Evolutionary conservation across 2,329 filamentous ascomycete genomes (phyloP), one percentile per base, ranked within the genome.

Genomic region (Dryadomyces quercus-mongolicae): DNA sequence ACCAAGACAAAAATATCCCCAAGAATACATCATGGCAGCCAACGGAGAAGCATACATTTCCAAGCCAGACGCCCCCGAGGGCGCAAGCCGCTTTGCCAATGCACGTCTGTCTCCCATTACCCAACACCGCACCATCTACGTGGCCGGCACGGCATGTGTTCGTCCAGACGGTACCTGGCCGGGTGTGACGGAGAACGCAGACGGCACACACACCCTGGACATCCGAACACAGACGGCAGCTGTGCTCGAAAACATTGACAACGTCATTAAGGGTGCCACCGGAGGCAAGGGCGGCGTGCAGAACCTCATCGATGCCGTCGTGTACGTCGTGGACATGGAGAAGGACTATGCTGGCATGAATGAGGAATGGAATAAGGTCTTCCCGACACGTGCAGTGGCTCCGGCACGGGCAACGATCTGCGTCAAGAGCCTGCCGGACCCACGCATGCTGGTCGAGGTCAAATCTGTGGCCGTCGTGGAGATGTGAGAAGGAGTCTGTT

Each of bases 281-380:
- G 60, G 61, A 18, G 67, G 67, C 21, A 66, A 66, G 55, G 69
- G 64, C 0, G 63, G 64, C 50, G 59, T 72, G 16, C 57, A 64
- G 16, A 71, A 71, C 57, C 58, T 71, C 5, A 66, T 72, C 20
- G 68, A 71, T 47, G 61, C 69, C 3, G 66, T 68, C 12, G 68
- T 73, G 12, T 73, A 70, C 52, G 60, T 73, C 5, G 46, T 68
- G 10, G 68, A 73, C 55, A 71, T 72, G 68, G 64, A 70, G 56
- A 61, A 58, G 1, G 62, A 74, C 34, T 72, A 74, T 55, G 63
- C 64, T 5, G 70, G 66, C 16, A 72, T 73, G 70, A 72, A 74
- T 51, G 70, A 71, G 58, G 70, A 70, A 58, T 73, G 71, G 71
- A 73, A 73, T 56, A 69, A 70, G 59, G 64, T 73, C 8, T 74